Evolutionary conservation across 805 yeast species (phyloP), one percentile per base, ranked within the genome.

Genomic region (Lipomyces yamadae): DNA sequence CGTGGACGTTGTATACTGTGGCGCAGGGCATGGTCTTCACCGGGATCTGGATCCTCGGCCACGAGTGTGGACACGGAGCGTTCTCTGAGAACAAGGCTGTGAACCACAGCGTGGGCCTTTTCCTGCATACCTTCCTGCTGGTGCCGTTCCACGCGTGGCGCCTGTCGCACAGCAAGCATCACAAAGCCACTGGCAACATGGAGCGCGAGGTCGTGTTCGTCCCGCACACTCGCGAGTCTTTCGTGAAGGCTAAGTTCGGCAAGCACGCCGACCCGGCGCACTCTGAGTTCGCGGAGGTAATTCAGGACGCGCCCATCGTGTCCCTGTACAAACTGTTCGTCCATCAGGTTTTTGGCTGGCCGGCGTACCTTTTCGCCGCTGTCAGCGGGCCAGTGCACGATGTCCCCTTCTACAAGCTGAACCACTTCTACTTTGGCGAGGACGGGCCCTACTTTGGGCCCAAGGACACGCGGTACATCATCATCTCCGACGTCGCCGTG

Each of bases 61-160:
- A 91, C 78, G 97, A 91, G 79, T 91, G 97, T 82, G 97, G 97
- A 67, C 97, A 91, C 78, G 89, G 86, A 73, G 96, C 96, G 30
- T 91, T 91, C 78, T 83, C 89, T 54, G 90, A 88, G 74, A 87
- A 86, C 75, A 86, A 86, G 52, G 78, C 82, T 80, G 86, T 90
- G 70, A 90, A 91, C 78, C 94, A 91, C 78, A 78, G 85, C 52
- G 89, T 88, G 52, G 97, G 97, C 57, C 91, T 95, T 95, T 77
- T 89, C 52, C 80, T 91, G 70, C 97, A 91, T 80, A 88, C 93
- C 24, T 86, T 84, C 76, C 80, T 90, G 74, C 77, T 90, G 74
- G 97, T 91, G 45, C 97, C 97, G 58, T 91, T 88, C 81, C 90
- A 90, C 78, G 88, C 95, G 8, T 91, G 97, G 97, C 88, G 90